Conservation (phyloP, 2,329 filamentous ascomycete species). For the Ophiostoma piceae region DNA sequence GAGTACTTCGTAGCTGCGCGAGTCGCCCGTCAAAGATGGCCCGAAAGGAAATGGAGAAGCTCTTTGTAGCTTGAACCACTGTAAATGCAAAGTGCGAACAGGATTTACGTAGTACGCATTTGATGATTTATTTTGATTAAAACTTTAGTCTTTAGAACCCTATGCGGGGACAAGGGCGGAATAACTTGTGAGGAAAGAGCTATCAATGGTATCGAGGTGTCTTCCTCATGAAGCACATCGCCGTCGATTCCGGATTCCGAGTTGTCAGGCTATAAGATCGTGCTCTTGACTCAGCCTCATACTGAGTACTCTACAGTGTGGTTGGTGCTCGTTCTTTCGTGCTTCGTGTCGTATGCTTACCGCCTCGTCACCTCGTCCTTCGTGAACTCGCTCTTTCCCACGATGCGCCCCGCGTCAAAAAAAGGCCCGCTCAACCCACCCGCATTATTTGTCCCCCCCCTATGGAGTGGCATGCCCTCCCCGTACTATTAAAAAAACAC, state of each 20-base stretch:
- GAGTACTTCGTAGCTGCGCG: neutral
- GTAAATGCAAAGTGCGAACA: neutral
- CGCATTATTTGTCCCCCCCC: neutral
- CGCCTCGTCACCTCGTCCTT: neutral
- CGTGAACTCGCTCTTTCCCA: conserved; percentile 10
- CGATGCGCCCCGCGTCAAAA: neutral
- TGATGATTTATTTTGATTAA: neutral
- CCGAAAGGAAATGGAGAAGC: conserved; percentile 3
- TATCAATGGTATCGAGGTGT: neutral
- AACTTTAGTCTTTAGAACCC: neutral
- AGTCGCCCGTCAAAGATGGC: neutral
- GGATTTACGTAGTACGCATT: neutral
- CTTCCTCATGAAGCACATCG: neutral
- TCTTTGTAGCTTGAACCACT: conserved; percentile 1
- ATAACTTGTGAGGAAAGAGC: neutral
- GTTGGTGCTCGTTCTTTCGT: conserved; percentile 10
- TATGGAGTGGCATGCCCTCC: neutral
- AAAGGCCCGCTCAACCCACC: conserved; percentile 3
- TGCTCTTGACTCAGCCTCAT: neutral
- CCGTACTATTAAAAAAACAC: neutral
- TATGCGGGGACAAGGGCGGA: conserved; percentile 6
- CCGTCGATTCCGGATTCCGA: neutral
- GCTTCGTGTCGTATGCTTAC: neutral
- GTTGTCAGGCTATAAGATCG: neutral
- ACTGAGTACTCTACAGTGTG: no score